These are phyloP conservation scores for Gossypium arboreum DNA, from an alignment of 345 rosid species.

Conservation along the genomic window DNA sequence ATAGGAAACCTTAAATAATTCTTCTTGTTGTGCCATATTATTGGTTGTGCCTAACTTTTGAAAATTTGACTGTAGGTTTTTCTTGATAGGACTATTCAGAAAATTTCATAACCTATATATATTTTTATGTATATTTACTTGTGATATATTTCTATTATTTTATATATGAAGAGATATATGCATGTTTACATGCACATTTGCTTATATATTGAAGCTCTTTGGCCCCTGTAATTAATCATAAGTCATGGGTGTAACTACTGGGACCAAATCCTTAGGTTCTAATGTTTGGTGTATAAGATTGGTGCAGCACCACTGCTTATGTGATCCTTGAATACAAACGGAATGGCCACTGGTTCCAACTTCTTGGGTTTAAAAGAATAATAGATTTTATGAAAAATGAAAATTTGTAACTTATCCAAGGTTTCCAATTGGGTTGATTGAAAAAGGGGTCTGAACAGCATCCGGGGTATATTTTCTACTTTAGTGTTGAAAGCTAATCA, in stretches of 20 bases:
- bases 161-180: not conserved
- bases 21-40: not conserved
- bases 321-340: not conserved
- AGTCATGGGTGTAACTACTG: not conserved
- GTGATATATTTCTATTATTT: too few relatives aligned
- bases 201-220: not conserved
- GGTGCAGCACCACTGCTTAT: not conserved
- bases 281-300: not conserved
- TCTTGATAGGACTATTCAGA: not conserved
- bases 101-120: not conserved
- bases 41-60: not conserved
- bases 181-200: not conserved
- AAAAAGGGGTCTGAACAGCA: not conserved
- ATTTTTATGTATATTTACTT: too few relatives aligned
- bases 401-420: not conserved
- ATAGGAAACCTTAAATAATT: not conserved
- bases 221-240: not conserved
- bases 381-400: not conserved
- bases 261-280: not conserved
- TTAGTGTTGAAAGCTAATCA: not conserved
- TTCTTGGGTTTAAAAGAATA: not conserved
- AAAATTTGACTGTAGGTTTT: not conserved
- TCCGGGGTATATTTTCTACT: not conserved
- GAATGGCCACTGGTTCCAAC: not conserved
- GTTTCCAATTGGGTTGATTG: not conserved